phyloP scores from a whole-genome alignment of 192 early-diverging fungal species.

The Coemansia sp. region DNA sequence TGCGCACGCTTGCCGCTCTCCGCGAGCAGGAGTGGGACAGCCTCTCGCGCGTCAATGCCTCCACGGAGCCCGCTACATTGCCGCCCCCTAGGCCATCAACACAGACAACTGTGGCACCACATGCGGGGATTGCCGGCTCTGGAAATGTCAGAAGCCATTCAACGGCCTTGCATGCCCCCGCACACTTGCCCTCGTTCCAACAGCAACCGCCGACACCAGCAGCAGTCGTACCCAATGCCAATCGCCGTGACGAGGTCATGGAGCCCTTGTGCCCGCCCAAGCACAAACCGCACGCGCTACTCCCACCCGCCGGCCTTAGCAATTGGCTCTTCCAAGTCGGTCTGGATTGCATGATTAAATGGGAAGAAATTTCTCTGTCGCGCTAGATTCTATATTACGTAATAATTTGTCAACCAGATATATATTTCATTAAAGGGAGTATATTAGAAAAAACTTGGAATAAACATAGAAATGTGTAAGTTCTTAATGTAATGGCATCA shows the following conservation, averaged over 20 bases:
- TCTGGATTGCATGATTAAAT: slow-evolving; percentile 48
- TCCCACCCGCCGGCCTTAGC: slow-evolving; percentile 34
- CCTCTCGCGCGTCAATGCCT: neutral
- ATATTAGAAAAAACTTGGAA: no score
- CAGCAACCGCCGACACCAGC: neutral
- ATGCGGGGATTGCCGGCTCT: neutral
- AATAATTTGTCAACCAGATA: no score
- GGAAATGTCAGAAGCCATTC: neutral
- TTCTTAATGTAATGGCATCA: no score
- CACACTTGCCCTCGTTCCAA: neutral
- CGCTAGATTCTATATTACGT: slow-evolving; percentile 16
- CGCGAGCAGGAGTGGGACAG: slow-evolving; percentile 17
- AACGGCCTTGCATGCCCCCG: neutral
- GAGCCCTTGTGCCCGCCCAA: slow-evolving; percentile 29
- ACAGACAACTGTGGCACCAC: slow-evolving; percentile 1
- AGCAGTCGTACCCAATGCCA: neutral
- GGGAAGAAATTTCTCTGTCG: slow-evolving; percentile 38
- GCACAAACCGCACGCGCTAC: neutral
- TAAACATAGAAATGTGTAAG: no score
- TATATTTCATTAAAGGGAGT: no score
- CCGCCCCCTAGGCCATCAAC: slow-evolving; percentile 21
- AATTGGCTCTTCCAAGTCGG: slow-evolving; percentile 52
- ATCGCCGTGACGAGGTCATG: slow-evolving; percentile 33
- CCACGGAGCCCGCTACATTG: neutral
- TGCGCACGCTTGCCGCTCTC: slow-evolving; percentile 8